A percentile compares a stretch with the other conserved stretches of the same genome.
Evolutionary conservation across 305 asterid species (phyloP).

Genomic region (Lippia alba): DNA sequence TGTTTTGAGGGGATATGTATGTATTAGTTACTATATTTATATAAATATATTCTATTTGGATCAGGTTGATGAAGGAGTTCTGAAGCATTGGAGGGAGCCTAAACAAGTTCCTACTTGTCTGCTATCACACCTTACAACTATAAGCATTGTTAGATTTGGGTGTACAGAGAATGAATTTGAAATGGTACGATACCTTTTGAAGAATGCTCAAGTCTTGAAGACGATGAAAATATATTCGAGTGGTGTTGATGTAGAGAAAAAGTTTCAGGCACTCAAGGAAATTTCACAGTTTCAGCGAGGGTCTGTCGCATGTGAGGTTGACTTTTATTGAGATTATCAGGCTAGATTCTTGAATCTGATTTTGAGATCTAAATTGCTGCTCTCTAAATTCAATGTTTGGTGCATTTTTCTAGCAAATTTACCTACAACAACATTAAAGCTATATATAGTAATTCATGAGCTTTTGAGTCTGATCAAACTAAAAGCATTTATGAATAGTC

Average conservation of each 20-base stretch:
- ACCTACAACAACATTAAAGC: too few species aligned
- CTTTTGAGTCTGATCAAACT: too few species aligned
- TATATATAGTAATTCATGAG: too few species aligned
- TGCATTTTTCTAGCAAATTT: too few species aligned
- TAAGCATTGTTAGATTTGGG: not conserved
- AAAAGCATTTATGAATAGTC: too few species aligned
- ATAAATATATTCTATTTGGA: too few species aligned
- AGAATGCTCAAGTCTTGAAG: conserved; percentile 17
- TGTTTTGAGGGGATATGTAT: too few species aligned
- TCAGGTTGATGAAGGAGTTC: not conserved
- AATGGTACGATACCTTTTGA: conserved; percentile 11
- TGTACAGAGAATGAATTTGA: not conserved
- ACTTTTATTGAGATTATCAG: not conserved
- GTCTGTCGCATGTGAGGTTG: conserved; percentile 10
- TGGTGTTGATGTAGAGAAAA: too few species aligned
- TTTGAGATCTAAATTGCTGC: too few species aligned
- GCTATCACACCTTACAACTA: not conserved
- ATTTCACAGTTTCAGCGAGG: conserved; percentile 3
- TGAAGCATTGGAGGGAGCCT: conserved; percentile 14
- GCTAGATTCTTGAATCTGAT: too few species aligned
- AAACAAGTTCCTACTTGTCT: conserved; percentile 8
- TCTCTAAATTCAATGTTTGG: too few species aligned
- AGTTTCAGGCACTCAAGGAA: not conserved
- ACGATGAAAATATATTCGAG: not conserved
- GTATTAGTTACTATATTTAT: too few species aligned